Conservation (phyloP, 192 early-diverging fungal genomes). For the Coemansia sp. region DNA sequence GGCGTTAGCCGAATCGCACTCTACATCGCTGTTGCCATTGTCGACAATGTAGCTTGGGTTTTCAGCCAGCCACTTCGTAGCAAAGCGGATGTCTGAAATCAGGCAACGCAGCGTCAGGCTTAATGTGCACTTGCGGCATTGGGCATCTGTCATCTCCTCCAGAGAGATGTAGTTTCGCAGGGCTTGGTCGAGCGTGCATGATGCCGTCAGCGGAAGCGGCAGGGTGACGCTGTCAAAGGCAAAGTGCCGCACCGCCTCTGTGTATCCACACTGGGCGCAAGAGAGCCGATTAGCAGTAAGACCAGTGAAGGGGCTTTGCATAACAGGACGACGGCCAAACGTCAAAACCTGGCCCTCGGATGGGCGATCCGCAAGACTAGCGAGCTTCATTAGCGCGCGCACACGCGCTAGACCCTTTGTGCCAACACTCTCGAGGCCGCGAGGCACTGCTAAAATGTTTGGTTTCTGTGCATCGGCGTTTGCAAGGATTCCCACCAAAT, state of each 20-base stretch:
- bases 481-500: slow-evolving; percentile 26
- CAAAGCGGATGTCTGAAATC: slow-evolving; percentile 31
- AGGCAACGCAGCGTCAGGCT: slow-evolving; percentile 46
- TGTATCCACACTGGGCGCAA: slow-evolving; percentile 78
- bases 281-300: slow-evolving; percentile 71
- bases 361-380: slow-evolving; percentile 29
- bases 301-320: slow-evolving; percentile 72
- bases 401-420: slow-evolving; percentile 48
- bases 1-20: not conserved
- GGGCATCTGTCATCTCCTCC: slow-evolving; percentile 42
- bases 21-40: not conserved
- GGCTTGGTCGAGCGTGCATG: slow-evolving; percentile 43
- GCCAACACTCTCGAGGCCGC: slow-evolving; percentile 44
- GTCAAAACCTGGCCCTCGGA: slow-evolving; percentile 44
- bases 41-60: slow-evolving; percentile 31
- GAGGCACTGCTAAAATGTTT: slow-evolving; percentile 37
- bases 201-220: slow-evolving; percentile 57
- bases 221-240: slow-evolving; percentile 80
- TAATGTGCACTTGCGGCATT: slow-evolving; percentile 53
- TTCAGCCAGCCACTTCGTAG: slow-evolving; percentile 30
- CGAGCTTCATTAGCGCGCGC: slow-evolving; percentile 46
- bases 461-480: slow-evolving; percentile 22
- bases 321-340: slow-evolving; percentile 47
- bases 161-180: slow-evolving; percentile 44
- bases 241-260: slow-evolving; percentile 73